These are phyloP conservation scores for Zygosaccharomyces lentus DNA, from an alignment of 805 yeast species.

Conservation along the genomic window DNA sequence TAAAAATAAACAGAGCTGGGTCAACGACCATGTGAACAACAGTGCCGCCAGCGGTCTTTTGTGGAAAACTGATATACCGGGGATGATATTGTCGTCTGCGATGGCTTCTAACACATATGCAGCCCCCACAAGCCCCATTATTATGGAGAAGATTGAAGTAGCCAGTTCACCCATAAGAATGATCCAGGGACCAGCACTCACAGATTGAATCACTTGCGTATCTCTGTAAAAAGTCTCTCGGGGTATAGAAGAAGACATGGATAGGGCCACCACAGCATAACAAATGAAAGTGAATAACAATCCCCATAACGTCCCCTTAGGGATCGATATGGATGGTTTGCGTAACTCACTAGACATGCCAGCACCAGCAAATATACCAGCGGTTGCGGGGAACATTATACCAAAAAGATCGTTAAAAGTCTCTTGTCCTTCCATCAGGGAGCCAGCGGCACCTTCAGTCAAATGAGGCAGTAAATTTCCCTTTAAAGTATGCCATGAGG, in stretches of 20 bases:
- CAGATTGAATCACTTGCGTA: conserved; percentile 79
- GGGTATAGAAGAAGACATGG: conserved; percentile 78
- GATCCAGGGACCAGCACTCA: conserved; percentile 61
- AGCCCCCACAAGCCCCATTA: conserved; percentile 95
- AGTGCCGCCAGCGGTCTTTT: conserved; percentile 64
- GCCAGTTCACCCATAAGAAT: conserved; percentile 87
- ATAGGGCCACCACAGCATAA: conserved; percentile 73
- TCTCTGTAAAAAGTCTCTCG: conserved; percentile 72
- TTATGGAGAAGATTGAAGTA: conserved; percentile 85
- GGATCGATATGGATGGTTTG: conserved; percentile 84
- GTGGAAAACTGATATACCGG: conserved; percentile 64
- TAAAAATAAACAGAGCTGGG: conserved; percentile 81
- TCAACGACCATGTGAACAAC: conserved; percentile 70
- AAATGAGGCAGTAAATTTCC: conserved; percentile 74
- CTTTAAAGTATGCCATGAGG: conserved; percentile 59
- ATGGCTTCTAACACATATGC: conserved; percentile 89
- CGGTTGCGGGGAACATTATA: conserved; percentile 95
- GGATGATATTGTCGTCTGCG: conserved; percentile 82
- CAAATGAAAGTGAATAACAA: conserved; percentile 68
- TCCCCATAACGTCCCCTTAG: conserved; percentile 90
- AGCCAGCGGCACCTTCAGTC: conserved; percentile 91
- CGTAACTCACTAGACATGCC: conserved; percentile 94
- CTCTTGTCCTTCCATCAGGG: conserved; percentile 56
- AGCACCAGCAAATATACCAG: conserved; percentile 98
- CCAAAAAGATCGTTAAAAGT: conserved; percentile 86